Base-by-base conservation (phyloP, 2,329 filamentous ascomycete genomes). In the Diaporthe longicolla region DNA sequence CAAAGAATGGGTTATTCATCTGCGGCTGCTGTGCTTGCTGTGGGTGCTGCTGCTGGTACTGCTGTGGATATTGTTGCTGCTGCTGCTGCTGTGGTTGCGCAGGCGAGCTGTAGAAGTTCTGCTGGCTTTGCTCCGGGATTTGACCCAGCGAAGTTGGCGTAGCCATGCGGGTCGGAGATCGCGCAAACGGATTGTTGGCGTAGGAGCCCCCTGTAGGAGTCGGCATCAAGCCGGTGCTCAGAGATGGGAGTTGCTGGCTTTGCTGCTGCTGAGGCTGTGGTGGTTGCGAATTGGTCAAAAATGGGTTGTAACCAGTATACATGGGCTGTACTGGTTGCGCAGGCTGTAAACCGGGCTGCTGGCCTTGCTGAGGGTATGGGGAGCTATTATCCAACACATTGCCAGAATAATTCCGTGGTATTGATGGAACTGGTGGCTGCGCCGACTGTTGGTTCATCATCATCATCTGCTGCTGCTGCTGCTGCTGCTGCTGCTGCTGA, bases 91-190 rank as follows among this genome's bases (percentile, higher is more conserved):
- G 74, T 72, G 73, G 70, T 43, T 78, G 76, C 35, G 68, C 32
- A n/a, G 77, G 61, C 1, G 74, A 72, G 70, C 76, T 79, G 74
- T 86, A 87, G 26, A 83, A 85, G 74, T 79, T 83, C 32, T 84
- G 82, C 76, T 89, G 87, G 17, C 82, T 80, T 77, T 89, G 87
- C 77, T 90, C 88, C 0, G 87, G 87, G 52, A 89, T 89, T 77
- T 89, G 88, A 1, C 84, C 85, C 4, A 89, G 82, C 7, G 70
- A 54, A 7, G 82, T 80, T 17, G 87, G 87, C 13, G 87, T 88
- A 57, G 87, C 87, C 65, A 89, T 86, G 75, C 85, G 80, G 3
- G 85, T 87, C 5, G 87, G 87, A 19, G 88, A 88, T 66, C 86
- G 82, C 0, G 84, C 79, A 77, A 88, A 89, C 0, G 87, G 88